A percentile compares a stretch with the other conserved stretches of the same genome.
These are phyloP conservation scores for Meyerozyma guilliermondii DNA, from an alignment of 1,139 yeast genomes.

Conservation along the genomic window DNA sequence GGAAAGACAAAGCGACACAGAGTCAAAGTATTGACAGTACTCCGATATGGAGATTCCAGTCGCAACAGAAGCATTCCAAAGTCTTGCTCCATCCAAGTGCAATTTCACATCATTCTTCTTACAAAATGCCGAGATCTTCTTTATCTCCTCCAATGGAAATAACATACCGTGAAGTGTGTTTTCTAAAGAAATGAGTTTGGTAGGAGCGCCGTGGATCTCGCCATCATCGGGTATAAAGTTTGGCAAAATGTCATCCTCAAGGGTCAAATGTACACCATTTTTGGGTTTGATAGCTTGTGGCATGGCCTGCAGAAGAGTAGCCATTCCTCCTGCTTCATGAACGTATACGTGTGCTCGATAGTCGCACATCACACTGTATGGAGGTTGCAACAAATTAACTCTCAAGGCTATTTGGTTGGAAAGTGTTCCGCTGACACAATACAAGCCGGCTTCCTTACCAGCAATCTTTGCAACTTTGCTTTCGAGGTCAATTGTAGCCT, in stretches of 20 bases:
- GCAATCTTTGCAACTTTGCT: slow-evolving; percentile 29
- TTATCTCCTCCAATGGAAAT: slow-evolving; percentile 39
- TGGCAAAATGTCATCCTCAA: slow-evolving; percentile 34
- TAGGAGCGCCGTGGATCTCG: slow-evolving; percentile 45
- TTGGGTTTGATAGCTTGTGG: slow-evolving; percentile 35
- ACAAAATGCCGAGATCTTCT: slow-evolving; percentile 33
- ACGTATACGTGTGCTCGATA: slow-evolving; percentile 34
- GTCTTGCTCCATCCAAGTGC: slow-evolving; percentile 45
- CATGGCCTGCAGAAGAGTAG: slow-evolving; percentile 44
- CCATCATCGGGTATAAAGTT: slow-evolving; percentile 43
- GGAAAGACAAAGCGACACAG: slow-evolving; percentile 42
- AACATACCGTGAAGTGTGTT: slow-evolving; percentile 44
- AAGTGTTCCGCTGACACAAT: slow-evolving; percentile 43
- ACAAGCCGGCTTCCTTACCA: slow-evolving; percentile 40
- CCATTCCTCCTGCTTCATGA: slow-evolving; percentile 44
- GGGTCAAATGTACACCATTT: slow-evolving; percentile 34
- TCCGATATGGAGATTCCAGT: slow-evolving; percentile 36
- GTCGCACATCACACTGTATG: slow-evolving; percentile 39
- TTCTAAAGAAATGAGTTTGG: slow-evolving; percentile 41
- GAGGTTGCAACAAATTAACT: slow-evolving; percentile 40
- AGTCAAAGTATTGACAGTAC: slow-evolving; percentile 38
- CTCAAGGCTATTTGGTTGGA: slow-evolving; percentile 41
- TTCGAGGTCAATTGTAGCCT: slow-evolving; percentile 29
- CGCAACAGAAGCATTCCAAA: slow-evolving; percentile 42
- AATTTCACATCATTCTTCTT: slow-evolving; percentile 27